These are phyloP conservation scores for Rhynchosporium graminicola DNA, from an alignment of 2,329 filamentous ascomycete species.

Conservation along the genomic window DNA sequence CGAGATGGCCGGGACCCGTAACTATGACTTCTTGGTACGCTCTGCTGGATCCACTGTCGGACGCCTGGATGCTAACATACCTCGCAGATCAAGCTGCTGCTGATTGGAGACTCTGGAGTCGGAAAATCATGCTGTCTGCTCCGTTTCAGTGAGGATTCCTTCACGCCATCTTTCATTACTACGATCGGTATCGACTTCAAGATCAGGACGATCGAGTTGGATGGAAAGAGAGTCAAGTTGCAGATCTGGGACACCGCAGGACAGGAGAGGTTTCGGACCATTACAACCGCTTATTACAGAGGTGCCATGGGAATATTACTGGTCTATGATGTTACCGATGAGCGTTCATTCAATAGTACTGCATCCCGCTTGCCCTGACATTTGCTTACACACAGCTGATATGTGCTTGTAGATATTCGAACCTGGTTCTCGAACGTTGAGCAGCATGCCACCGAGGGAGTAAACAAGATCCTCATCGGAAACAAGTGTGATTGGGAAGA, in stretches of 20 bases:
- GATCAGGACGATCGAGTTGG: conserved; percentile 97
- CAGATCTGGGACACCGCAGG: conserved; percentile 99
- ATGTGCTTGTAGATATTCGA: conserved; percentile 72
- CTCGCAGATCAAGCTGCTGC: conserved; percentile 81
- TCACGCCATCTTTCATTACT: conserved; percentile 99
- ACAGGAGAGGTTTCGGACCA: conserved; percentile 97
- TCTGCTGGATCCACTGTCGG: conserved; percentile 12
- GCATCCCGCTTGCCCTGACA: conserved; percentile 16
- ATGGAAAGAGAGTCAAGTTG: conserved; percentile 97
- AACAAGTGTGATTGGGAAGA: conserved; percentile 99
- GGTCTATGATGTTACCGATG: conserved; percentile 98
- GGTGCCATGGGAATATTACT: conserved; percentile 98
- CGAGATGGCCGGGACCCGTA: conserved; percentile 91
- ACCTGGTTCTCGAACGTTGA: conserved; percentile 99
- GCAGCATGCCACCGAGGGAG: conserved; percentile 96
- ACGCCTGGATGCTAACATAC: conserved; percentile 23
- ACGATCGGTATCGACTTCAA: conserved; percentile 99
- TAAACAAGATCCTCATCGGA: conserved; percentile 99
- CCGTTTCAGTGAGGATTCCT: conserved; percentile 98
- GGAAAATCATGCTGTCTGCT: conserved; percentile 99
- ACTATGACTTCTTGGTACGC: conserved; percentile 95
- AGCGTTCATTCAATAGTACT: conserved; percentile 98
- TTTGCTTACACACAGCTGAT: conserved; percentile 12
- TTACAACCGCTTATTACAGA: conserved; percentile 97
- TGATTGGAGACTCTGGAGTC: conserved; percentile 99